These are phyloP conservation scores for Moesziomyces parantarcticus DNA, from an alignment of 1,284 basidiomycete species.

Conservation along the genomic window DNA sequence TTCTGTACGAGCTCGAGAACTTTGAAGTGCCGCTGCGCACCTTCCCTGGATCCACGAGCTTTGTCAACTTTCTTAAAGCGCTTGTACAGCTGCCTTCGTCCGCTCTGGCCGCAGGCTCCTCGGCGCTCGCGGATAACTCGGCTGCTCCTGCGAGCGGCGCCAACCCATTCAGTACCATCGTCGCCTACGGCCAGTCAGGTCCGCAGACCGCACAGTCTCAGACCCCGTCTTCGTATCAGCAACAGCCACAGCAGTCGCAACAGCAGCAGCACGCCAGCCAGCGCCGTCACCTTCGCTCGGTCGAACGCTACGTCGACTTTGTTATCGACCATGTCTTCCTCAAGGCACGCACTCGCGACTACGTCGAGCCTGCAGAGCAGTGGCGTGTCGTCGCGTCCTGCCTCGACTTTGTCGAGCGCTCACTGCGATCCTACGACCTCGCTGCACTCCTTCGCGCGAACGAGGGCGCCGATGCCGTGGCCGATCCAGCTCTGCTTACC, in stretches of 20 bases:
- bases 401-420: constrained; percentile 85
- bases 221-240: constrained; percentile 6
- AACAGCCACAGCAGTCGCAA: constrained; percentile 18
- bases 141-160: constrained; percentile 8
- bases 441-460: constrained; percentile 60
- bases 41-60: constrained; percentile 88
- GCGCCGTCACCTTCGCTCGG: constrained; percentile 56
- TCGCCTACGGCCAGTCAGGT: constrained; percentile 20
- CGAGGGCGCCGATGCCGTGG: constrained; percentile 40
- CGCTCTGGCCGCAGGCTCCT: constrained; percentile 24
- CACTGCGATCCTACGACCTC: constrained; percentile 82
- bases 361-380: constrained; percentile 78
- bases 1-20: constrained; percentile 78
- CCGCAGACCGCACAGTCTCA: constrained; percentile 21
- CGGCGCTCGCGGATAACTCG: constrained; percentile 21
- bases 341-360: constrained; percentile 74
- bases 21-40: constrained; percentile 81
- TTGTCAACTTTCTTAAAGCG: constrained; percentile 83
- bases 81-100: constrained; percentile 69
- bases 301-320: constrained; percentile 84
- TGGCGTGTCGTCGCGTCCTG: constrained; percentile 89
- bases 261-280: constrained; percentile 27
- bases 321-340: constrained; percentile 88
- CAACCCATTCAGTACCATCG: constrained; percentile 48
- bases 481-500: constrained; percentile 60